Percentiles rank a stretch among this genome's conserved stretches.
These are phyloP conservation scores for Fraxinus albicans DNA, from an alignment of 305 asterid species.

Conservation along the genomic window DNA sequence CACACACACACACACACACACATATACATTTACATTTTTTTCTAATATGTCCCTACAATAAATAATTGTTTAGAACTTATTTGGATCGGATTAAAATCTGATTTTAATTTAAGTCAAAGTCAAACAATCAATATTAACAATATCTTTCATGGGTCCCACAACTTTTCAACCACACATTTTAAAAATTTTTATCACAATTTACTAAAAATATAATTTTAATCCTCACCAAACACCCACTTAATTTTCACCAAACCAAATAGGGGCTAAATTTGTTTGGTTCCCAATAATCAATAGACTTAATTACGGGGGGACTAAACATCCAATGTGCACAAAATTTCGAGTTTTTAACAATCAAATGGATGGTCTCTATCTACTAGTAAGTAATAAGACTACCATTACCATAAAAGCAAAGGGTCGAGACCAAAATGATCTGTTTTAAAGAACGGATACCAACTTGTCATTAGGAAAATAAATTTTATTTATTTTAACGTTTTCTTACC, in stretches of 20 bases:
- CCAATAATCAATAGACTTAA: neutral
- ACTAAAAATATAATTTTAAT: no score
- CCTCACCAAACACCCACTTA: no score
- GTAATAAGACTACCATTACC: neutral
- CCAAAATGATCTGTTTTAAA: neutral
- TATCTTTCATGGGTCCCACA: no score
- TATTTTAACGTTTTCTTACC: neutral
- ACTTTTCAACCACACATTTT: no score
- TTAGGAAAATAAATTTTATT: neutral
- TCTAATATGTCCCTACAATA: no score
- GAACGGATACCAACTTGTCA: neutral
- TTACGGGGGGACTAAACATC: neutral
- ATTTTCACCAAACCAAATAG: neutral
- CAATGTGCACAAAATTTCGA: neutral
- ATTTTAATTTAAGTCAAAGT: no score
- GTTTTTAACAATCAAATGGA: neutral
- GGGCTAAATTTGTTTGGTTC: neutral
- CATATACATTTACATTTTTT: no score
- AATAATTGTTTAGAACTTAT: no score
- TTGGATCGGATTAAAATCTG: no score
- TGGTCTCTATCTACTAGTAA: neutral
- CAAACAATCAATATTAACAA: no score
- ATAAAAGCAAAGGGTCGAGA: neutral
- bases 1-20: no score
- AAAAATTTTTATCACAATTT: no score